Base-by-base conservation (phyloP, 148 eudicot species). In the Agrostemma githago region DNA sequence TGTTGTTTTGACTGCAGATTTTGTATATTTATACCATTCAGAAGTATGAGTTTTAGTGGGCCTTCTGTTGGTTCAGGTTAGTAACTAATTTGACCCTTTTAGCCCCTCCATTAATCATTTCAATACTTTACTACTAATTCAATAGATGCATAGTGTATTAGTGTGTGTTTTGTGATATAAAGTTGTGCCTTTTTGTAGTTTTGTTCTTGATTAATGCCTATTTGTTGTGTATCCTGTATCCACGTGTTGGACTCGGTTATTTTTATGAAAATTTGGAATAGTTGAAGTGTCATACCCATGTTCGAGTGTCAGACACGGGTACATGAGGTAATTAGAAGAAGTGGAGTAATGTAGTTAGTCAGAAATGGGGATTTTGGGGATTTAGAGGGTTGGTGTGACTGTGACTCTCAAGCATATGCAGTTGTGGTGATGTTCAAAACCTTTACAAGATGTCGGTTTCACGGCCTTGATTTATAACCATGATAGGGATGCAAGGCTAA, bases 51-150 rank as follows among this genome's bases (percentile, higher is more conserved):
- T 79, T 74, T 87, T 48, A 67, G 80, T 78, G 87, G 94, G 56
- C 53, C 92, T 81, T 86, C 95, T 20, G 39, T 82, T 69, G 80
- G 86, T 83, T 80, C 94, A 69, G 89, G 91, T 89, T 72, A 80
- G 88, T 85, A 68, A 71, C 37, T 72, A 51, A 53, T 70, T 69
- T 12, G 15, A 61, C 38, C 51, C 51, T 75, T 21, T 54, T 53
- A 58, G 17, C 41, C 20, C 34, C 34, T 26, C 39, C 39, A 57
- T 43, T 44, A 37, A 17, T 34, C 19, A 26, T 9, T 74, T 34
- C 1, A 17, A 11, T 58, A 14, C 11, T 43, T 59, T 46, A 21
- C 4, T 0, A 16, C 4, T 0, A 16, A 59, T 12, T 71, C 17
- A 11, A 16, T 70, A 9, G 19, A 51, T 66, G 21, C 14, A 1